phyloP scores from a whole-genome alignment of 768 basidiomycete species.

The Flagelloscypha sp. region DNA sequence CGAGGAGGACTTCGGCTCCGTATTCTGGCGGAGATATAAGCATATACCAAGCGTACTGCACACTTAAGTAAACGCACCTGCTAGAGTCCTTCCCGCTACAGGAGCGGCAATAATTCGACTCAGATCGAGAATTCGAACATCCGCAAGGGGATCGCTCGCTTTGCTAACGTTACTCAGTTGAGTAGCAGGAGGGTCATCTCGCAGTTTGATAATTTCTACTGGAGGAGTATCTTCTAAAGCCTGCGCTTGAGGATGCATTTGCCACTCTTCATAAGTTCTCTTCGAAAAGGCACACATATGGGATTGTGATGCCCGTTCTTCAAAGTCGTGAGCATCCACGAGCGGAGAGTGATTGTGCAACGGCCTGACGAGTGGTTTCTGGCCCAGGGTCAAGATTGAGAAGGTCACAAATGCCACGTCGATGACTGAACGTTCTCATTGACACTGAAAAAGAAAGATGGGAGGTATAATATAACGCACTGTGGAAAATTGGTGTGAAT shows the following conservation, averaged over 20 bases:
- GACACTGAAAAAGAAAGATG: not conserved
- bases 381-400: slow-evolving; percentile 26
- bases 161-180: slow-evolving; percentile 16
- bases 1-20: slow-evolving; percentile 47
- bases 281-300: slow-evolving; percentile 45
- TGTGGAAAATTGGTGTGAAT: slow-evolving; percentile 63
- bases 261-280: slow-evolving; percentile 43
- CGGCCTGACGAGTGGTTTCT: slow-evolving; percentile 23
- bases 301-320: slow-evolving; percentile 33
- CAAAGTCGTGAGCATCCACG: slow-evolving; percentile 40
- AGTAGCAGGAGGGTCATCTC: slow-evolving; percentile 41
- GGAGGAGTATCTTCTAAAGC: slow-evolving; percentile 32
- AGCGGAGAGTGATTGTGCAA: slow-evolving; percentile 28
- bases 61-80: slow-evolving; percentile 28
- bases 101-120: slow-evolving; percentile 55
- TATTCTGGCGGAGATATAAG: slow-evolving; percentile 27
- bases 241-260: slow-evolving; percentile 37
- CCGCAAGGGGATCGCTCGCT: slow-evolving; percentile 30
- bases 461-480: slow-evolving; percentile 21
- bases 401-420: slow-evolving; percentile 40
- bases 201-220: slow-evolving; percentile 36
- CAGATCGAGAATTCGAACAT: slow-evolving; percentile 49
- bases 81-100: slow-evolving; percentile 45
- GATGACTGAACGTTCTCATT: slow-evolving; percentile 29
- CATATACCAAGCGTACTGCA: not conserved